Percentiles rank a stretch among this genome's conserved stretches.
Evolutionary conservation across 1,139 yeast species (phyloP).

Genomic region (Eremothecium cymbalariae): DNA sequence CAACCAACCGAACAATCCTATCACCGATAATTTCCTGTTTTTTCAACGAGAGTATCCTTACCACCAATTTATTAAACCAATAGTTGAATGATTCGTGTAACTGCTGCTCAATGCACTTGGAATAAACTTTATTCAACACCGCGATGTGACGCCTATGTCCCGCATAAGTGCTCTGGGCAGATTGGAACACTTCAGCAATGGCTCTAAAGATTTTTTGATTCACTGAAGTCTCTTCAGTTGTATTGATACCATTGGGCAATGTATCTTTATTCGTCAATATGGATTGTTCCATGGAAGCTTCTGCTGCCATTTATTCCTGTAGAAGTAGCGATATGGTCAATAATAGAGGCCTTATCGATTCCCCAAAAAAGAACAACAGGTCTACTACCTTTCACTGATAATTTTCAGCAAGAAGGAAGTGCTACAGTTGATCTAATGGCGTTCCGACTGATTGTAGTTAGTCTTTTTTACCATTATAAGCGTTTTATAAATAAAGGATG

Average conservation of each 20-base stretch:
- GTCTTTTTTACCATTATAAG: too few relatives aligned
- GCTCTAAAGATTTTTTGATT: slow-evolving; percentile 36
- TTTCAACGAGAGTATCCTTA: slow-evolving; percentile 58
- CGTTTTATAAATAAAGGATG: too few relatives aligned
- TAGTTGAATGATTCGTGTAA: slow-evolving; percentile 51
- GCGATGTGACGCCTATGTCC: slow-evolving; percentile 71
- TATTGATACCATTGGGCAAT: too few relatives aligned
- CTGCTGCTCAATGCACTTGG: slow-evolving; percentile 45
- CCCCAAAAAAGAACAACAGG: too few relatives aligned
- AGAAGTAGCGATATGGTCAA: too few relatives aligned
- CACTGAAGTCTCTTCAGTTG: neutral
- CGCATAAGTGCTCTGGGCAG: slow-evolving; percentile 63
- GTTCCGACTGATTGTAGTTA: too few relatives aligned
- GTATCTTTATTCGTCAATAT: slow-evolving; percentile 10
- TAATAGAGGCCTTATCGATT: too few relatives aligned
- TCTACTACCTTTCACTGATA: too few relatives aligned
- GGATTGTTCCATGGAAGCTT: slow-evolving; percentile 9
- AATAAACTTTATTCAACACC: slow-evolving; percentile 52
- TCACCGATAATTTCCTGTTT: slow-evolving; percentile 70
- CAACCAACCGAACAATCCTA: slow-evolving; percentile 64
- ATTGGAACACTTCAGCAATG: slow-evolving; percentile 68
- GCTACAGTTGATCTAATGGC: too few relatives aligned
- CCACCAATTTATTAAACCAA: slow-evolving; percentile 52
- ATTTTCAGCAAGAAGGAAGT: too few relatives aligned
- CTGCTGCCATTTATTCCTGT: too few relatives aligned